Evolutionary conservation across 2,329 filamentous ascomycete genomes (phyloP).

Genomic region (Scopulariopsis brevicaulis): DNA sequence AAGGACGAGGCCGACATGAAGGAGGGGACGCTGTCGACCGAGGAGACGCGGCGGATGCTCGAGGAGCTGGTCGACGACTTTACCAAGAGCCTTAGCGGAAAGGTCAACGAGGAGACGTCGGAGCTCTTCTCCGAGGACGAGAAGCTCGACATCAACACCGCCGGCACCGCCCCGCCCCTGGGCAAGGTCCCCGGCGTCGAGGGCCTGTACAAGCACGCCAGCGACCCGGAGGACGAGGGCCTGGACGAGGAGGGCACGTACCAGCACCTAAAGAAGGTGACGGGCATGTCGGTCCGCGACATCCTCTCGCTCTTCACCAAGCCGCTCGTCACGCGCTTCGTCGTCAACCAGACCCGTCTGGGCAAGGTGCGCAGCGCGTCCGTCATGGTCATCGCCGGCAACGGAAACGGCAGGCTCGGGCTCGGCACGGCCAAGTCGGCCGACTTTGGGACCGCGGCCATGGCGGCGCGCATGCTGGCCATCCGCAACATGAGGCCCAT

Average conservation of each 20-base stretch:
- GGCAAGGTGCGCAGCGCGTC: slow-evolving; percentile 79
- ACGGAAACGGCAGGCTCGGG: slow-evolving; percentile 74
- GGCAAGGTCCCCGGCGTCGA: slow-evolving; percentile 41
- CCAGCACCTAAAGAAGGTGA: slow-evolving; percentile 40
- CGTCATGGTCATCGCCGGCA: slow-evolving; percentile 72
- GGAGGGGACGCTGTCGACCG: slow-evolving; percentile 13
- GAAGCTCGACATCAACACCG: slow-evolving; percentile 17
- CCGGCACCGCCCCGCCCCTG: slow-evolving; percentile 34
- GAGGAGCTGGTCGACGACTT: slow-evolving; percentile 8
- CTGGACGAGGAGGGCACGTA: slow-evolving; percentile 38
- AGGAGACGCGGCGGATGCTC: slow-evolving; percentile 8
- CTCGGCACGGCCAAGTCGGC: slow-evolving; percentile 84
- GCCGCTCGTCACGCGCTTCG: slow-evolving; percentile 59
- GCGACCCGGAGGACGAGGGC: slow-evolving; percentile 37
- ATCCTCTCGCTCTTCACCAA: slow-evolving; percentile 53
- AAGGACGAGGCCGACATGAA: slow-evolving; percentile 18
- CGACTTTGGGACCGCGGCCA: slow-evolving; percentile 53
- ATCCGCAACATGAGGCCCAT: slow-evolving; percentile 92
- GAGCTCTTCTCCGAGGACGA: slow-evolving; percentile 19
- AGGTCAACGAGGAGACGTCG: background rate
- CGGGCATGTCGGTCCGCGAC: slow-evolving; percentile 39
- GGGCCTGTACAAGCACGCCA: slow-evolving; percentile 34
- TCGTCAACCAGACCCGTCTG: slow-evolving; percentile 89
- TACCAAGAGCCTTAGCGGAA: background rate
- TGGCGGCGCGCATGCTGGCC: slow-evolving; percentile 69